These are phyloP conservation scores for Rosa hybrid DNA, from an alignment of 331 rosid species.

Conservation along the genomic window DNA sequence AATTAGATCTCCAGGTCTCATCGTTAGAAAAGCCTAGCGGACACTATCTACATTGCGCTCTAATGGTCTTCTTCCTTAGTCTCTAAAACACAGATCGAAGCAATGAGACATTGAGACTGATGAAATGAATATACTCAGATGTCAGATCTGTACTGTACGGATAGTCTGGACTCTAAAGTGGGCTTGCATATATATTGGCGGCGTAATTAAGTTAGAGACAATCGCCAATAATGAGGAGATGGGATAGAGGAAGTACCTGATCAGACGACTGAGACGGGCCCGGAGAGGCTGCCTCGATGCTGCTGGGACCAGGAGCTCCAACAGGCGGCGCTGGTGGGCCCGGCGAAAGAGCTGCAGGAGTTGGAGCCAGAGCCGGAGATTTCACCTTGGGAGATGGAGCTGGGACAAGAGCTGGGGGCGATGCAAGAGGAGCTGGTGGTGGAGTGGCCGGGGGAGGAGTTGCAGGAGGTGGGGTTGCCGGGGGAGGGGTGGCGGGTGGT, in stretches of 20 bases:
- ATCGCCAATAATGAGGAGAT: not conserved
- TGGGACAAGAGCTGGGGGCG: slow-evolving; percentile 51
- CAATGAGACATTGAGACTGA: not conserved
- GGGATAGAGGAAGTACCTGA: slow-evolving; percentile 25
- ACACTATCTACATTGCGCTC: not conserved
- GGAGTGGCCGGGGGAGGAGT: slow-evolving; percentile 19
- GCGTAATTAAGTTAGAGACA: not conserved
- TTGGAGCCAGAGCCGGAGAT: slow-evolving; percentile 41
- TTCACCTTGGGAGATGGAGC: slow-evolving; percentile 34
- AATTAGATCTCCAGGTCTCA: not conserved
- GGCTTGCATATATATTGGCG: not conserved
- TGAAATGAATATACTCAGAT: not conserved
- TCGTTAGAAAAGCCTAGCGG: not conserved
- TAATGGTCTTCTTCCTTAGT: not conserved
- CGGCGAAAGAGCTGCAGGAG: slow-evolving; percentile 33
- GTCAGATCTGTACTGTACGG: not conserved
- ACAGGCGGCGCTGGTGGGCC: slow-evolving; percentile 44
- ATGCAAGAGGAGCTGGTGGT: slow-evolving; percentile 56
- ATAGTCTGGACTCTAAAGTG: too few species aligned
- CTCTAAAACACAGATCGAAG: not conserved
- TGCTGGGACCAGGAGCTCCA: slow-evolving; percentile 44
- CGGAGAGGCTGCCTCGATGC: slow-evolving; percentile 28
- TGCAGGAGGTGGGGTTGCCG: slow-evolving; percentile 31
- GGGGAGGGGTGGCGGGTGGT: slow-evolving; percentile 16
- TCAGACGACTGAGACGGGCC: slow-evolving; percentile 37